Conservation (phyloP, 257 asterid genomes). For the Solanum lycopersicoides region DNA sequence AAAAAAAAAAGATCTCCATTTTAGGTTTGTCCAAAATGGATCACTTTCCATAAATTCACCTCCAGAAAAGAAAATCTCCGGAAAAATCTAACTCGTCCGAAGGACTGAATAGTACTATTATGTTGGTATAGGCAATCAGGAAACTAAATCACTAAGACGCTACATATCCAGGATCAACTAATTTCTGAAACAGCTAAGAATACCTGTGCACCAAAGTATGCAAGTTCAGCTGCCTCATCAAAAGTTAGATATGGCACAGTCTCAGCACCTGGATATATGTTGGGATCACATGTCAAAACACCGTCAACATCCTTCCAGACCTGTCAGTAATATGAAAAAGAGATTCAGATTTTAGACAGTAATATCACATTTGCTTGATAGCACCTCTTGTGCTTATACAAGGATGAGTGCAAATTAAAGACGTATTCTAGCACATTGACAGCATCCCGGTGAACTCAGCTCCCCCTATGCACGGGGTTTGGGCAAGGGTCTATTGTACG, state of each 20-base stretch:
- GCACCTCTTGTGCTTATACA: not conserved
- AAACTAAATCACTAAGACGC: not conserved
- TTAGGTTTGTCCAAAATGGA: not conserved
- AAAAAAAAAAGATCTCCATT: not conserved
- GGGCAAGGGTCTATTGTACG: not conserved
- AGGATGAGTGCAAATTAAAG: not conserved
- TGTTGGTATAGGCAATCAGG: not conserved
- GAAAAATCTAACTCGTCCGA: not conserved
- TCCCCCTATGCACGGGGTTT: not conserved
- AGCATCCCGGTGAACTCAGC: not conserved
- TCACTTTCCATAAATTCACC: not conserved
- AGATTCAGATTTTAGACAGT: not conserved
- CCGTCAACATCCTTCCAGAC: conserved; percentile 99
- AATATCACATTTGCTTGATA: not conserved
- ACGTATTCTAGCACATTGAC: not conserved
- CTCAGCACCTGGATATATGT: conserved; percentile 46
- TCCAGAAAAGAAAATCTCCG: not conserved
- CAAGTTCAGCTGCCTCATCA: conserved; percentile 99
- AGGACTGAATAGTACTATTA: not conserved
- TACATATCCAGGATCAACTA: not conserved
- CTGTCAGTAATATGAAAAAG: conserved; percentile 18
- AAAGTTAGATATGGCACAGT: conserved; percentile 89
- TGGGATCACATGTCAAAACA: conserved; percentile 95
- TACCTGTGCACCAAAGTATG: conserved; percentile 86
- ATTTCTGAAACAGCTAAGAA: not conserved